phyloP scores from a whole-genome alignment of 129 eudicot species.

The Chrysanthemum lavandulifolium region DNA sequence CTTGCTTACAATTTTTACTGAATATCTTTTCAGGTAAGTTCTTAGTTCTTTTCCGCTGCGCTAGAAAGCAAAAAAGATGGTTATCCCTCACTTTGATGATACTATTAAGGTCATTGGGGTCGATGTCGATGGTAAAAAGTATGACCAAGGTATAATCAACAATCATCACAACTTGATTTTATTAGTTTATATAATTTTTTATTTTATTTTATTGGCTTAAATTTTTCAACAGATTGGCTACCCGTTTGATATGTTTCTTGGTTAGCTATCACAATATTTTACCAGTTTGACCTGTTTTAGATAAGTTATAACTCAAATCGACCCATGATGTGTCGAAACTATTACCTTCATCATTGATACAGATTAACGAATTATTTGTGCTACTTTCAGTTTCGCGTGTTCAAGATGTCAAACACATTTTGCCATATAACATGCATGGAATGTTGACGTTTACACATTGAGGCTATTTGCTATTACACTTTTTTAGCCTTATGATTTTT shows the following conservation, averaged over 20 bases:
- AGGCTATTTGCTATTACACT: too few relatives aligned
- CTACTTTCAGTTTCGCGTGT: slow-evolving; percentile 62
- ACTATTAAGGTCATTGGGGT: slow-evolving; percentile 46
- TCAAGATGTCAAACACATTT: too few relatives aligned
- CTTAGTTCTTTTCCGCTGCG: background rate
- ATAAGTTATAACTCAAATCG: background rate
- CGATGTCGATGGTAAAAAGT: slow-evolving; percentile 54
- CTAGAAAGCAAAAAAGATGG: slow-evolving; percentile 39
- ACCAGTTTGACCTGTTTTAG: background rate
- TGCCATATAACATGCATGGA: too few relatives aligned
- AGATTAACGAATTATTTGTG: background rate
- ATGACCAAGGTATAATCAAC: slow-evolving; percentile 60
- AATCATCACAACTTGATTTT: background rate
- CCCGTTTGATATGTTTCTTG: too few relatives aligned
- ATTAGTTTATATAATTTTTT: background rate
- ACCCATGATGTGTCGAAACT: background rate
- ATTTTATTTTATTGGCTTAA: too few relatives aligned
- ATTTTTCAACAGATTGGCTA: too few relatives aligned
- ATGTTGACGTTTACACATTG: too few relatives aligned
- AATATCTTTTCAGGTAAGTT: background rate
- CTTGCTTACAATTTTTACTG: background rate
- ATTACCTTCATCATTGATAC: background rate
- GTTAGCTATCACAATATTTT: background rate
- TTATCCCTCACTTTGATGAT: slow-evolving; percentile 60
- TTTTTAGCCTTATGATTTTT: too few relatives aligned